A percentile compares a stretch with the other conserved stretches of the same genome.
Conservation (phyloP, 305 asterid genomes). For the Euphrasia arctica region DNA sequence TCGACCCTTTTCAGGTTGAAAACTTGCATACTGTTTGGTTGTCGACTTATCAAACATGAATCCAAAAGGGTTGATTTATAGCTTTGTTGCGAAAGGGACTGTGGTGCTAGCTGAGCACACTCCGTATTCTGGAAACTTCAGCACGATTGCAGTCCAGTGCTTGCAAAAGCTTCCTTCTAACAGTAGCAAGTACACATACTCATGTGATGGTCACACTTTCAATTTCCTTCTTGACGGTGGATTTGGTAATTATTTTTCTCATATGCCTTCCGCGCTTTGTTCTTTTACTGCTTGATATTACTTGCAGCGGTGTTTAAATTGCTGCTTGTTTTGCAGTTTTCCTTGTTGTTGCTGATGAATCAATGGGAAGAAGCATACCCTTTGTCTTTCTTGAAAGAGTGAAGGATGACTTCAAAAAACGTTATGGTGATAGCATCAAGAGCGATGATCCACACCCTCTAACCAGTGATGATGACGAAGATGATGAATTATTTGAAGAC, state of each 20-base stretch:
- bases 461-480: conserved; percentile 75
- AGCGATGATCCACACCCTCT: conserved; percentile 72
- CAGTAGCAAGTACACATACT: conserved; percentile 96
- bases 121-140: conserved; percentile 92
- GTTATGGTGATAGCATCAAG: conserved; percentile 74
- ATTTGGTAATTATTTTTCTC: conserved; percentile 54
- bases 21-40: background rate
- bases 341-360: conserved; percentile 96
- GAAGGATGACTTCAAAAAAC: conserved; percentile 84
- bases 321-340: conserved; percentile 54
- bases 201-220: conserved; percentile 99
- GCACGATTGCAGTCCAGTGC: conserved; percentile 97
- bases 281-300: conserved; percentile 5
- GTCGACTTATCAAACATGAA: conserved; percentile 42
- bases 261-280: conserved; percentile 9
- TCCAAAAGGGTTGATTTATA: conserved; percentile 91
- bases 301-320: conserved; percentile 5
- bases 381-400: conserved; percentile 95
- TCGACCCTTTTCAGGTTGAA: conserved; percentile 11
- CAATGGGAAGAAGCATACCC: conserved; percentile 88
- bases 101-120: conserved; percentile 98
- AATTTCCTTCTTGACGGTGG: conserved; percentile 85
- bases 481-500: conserved; percentile 30
- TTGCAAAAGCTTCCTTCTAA: conserved; percentile 86
- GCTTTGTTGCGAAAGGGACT: conserved; percentile 97